These are phyloP conservation scores for Scheffersomyces lignicola DNA, from an alignment of 1,139 yeast species.

Conservation along the genomic window DNA sequence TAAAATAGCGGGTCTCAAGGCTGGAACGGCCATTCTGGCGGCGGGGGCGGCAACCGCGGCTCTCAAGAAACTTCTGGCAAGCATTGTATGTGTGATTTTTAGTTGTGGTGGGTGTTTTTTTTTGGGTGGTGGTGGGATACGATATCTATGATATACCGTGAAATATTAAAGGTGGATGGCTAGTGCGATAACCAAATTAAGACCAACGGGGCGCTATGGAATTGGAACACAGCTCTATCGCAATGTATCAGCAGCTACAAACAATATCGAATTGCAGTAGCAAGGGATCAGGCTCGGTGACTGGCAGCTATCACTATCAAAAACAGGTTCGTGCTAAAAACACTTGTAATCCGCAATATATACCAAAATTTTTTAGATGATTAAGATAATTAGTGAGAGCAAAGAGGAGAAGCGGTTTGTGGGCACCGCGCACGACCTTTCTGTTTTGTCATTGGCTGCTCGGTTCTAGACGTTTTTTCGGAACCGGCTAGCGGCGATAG, in stretches of 20 bases:
- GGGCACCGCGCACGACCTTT: neutral
- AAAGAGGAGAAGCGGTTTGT: constrained; percentile 1
- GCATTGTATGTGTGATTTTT: constrained; percentile 18
- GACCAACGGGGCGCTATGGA: too few relatives aligned
- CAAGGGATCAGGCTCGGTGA: too few relatives aligned
- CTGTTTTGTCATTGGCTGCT: constrained; percentile 1
- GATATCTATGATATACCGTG: constrained; percentile 1
- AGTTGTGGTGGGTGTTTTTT: too few relatives aligned
- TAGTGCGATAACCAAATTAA: neutral
- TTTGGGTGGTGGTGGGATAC: too few relatives aligned
- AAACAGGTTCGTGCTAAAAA: too few relatives aligned
- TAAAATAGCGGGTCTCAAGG: constrained; percentile 5
- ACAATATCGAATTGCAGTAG: too few relatives aligned
- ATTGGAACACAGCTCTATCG: too few relatives aligned
- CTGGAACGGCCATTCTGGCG: constrained; percentile 5
- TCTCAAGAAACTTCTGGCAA: constrained; percentile 24
- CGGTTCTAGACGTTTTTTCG: neutral
- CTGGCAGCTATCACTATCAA: too few relatives aligned
- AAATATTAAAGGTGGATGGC: neutral
- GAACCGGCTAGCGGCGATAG: constrained; percentile 3
- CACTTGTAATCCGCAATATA: too few relatives aligned
- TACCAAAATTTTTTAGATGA: constrained; percentile 1
- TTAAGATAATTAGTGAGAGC: neutral
- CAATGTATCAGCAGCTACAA: too few relatives aligned
- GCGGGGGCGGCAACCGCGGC: constrained; percentile 7